Conservation (phyloP, 331 rosid species). For the Malus hybrid region DNA sequence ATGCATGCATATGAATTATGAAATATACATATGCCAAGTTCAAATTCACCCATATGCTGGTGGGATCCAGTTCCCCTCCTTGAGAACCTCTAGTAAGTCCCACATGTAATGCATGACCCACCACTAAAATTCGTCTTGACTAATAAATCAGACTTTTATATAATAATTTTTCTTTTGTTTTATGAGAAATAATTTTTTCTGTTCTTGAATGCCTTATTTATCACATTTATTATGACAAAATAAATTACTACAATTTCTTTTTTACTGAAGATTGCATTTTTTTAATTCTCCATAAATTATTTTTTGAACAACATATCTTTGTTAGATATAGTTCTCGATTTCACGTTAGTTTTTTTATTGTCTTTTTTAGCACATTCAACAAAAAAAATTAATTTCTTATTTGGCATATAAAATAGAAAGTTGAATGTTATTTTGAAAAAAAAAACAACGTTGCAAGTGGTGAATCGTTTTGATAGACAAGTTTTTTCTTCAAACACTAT, state of each 20-base stretch:
- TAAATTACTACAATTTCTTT: not conserved
- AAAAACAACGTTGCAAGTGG: too few species aligned
- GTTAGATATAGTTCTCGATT: not conserved
- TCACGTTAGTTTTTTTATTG: not conserved
- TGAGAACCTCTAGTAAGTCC: not conserved
- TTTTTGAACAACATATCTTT: not conserved
- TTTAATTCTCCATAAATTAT: not conserved
- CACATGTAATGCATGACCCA: not conserved
- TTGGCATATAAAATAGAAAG: too few species aligned
- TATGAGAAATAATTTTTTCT: too few species aligned
- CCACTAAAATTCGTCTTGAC: constrained; percentile 4
- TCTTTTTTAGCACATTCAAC: too few species aligned
- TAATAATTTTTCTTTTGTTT: too few species aligned
- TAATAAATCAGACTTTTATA: not conserved
- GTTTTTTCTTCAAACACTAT: too few species aligned
- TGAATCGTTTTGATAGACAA: too few species aligned
- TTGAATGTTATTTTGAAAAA: too few species aligned
- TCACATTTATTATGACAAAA: not conserved
- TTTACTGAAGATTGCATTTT: not conserved
- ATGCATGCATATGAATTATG: too few species aligned
- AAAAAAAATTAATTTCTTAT: too few species aligned
- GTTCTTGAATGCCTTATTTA: not conserved
- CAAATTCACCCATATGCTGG: not conserved
- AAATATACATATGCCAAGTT: not conserved
- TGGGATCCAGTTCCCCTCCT: not conserved